phyloP scores from a whole-genome alignment of 2,329 filamentous ascomycete species.

The Penicillium sp. region DNA sequence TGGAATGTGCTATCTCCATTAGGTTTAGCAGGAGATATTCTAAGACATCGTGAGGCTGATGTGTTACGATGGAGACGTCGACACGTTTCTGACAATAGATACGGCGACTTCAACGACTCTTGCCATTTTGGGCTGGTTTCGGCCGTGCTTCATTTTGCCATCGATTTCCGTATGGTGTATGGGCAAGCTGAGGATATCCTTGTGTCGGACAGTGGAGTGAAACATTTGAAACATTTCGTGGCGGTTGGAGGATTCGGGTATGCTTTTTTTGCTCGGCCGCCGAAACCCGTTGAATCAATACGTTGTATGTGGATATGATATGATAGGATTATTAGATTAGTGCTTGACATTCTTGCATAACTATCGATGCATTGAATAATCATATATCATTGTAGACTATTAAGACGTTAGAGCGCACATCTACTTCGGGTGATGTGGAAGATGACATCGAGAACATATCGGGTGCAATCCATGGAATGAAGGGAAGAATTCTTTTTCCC shows the following conservation, averaged over 20 bases:
- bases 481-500: background rate
- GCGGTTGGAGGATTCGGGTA: background rate
- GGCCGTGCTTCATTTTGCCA: background rate
- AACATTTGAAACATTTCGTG: background rate
- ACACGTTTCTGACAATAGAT: background rate
- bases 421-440: background rate
- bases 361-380: background rate
- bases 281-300: background rate
- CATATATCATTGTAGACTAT: background rate
- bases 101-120: background rate
- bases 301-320: background rate
- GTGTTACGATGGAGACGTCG: background rate
- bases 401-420: background rate
- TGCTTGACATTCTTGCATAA: background rate
- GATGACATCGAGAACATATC: too few relatives aligned
- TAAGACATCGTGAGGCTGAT: slow-evolving; percentile 8
- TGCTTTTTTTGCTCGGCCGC: background rate
- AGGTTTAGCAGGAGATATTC: background rate
- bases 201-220: too few relatives aligned
- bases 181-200: background rate
- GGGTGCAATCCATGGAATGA: background rate
- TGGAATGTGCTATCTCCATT: slow-evolving; percentile 5
- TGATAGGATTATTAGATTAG: background rate
- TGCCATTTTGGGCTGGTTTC: background rate
- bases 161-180: too few relatives aligned